phyloP scores from a whole-genome alignment of 140 eudicot genomes.

The Anethum foeniculum region DNA sequence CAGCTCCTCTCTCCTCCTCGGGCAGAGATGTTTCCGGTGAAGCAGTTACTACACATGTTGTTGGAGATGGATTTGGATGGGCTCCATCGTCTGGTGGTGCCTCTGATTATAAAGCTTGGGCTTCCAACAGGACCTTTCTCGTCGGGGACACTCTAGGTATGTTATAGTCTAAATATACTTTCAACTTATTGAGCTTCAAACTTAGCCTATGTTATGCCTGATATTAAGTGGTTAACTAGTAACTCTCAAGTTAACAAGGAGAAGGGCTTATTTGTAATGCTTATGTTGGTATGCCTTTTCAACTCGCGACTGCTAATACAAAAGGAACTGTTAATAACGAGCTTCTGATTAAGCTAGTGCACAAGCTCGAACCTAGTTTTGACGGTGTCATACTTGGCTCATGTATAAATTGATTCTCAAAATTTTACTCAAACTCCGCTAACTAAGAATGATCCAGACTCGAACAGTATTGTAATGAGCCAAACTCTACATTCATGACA shows the following conservation, averaged over 20 bases:
- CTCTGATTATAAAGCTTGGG: conserved; percentile 33
- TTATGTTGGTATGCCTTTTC: neutral
- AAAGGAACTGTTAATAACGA: neutral
- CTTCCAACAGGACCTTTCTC: conserved; percentile 24
- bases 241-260: neutral
- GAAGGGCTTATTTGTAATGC: neutral
- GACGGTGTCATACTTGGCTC: neutral
- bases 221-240: neutral
- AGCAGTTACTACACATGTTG: neutral
- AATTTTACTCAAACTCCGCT: neutral
- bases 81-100: conserved; percentile 30
- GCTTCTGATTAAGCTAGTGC: neutral
- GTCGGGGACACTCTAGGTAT: conserved; percentile 46
- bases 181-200: neutral
- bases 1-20: neutral
- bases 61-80: conserved; percentile 43
- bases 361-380: neutral
- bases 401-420: neutral
- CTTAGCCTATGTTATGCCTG: neutral
- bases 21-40: neutral
- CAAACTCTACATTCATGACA: neutral
- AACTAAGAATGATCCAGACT: neutral
- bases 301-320: neutral
- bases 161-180: neutral
- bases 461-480: neutral